Conservation (phyloP, 208 protist genomes). For the Leishmania martiniquensis region DNA sequence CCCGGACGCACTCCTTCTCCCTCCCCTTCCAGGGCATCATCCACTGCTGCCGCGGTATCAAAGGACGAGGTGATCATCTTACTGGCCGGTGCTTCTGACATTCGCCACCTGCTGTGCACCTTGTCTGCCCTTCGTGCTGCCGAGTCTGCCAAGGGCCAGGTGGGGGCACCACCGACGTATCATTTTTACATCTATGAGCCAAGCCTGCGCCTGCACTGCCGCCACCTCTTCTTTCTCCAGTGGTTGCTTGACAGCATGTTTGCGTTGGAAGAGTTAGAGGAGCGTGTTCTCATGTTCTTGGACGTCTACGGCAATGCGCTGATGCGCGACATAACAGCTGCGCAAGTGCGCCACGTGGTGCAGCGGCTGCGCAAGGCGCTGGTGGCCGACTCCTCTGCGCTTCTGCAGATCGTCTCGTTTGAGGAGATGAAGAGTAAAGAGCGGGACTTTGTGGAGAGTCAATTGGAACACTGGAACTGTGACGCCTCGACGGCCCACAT, state of each 20-base stretch:
- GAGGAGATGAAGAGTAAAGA: slow-evolving; percentile 89
- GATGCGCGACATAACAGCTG: slow-evolving; percentile 77
- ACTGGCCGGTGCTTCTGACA: slow-evolving; percentile 76
- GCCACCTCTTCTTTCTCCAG: slow-evolving; percentile 91
- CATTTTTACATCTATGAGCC: slow-evolving; percentile 93
- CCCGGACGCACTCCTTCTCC: too few relatives aligned
- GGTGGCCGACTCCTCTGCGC: slow-evolving; percentile 31
- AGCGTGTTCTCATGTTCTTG: slow-evolving; percentile 91
- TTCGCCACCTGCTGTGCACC: slow-evolving; percentile 87
- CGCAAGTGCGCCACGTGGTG: slow-evolving; percentile 70
- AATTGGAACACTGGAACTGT: slow-evolving; percentile 76
- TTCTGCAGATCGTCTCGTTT: slow-evolving; percentile 54
- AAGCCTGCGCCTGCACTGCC: slow-evolving; percentile 82
- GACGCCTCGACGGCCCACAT: slow-evolving; percentile 65
- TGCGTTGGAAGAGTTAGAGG: slow-evolving; percentile 85
- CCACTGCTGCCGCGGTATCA: neutral
- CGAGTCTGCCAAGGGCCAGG: slow-evolving; percentile 9
- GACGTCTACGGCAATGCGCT: slow-evolving; percentile 86
- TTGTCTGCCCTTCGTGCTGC: slow-evolving; percentile 56
- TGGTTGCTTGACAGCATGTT: slow-evolving; percentile 92
- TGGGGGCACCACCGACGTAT: slow-evolving; percentile 24
- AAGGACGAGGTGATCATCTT: slow-evolving; percentile 50
- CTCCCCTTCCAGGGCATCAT: neutral
- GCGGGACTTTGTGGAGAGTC: slow-evolving; percentile 84
- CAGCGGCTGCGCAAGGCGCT: slow-evolving; percentile 59